phyloP scores from a whole-genome alignment of 257 asterid genomes.

The Petunia axillaris region DNA sequence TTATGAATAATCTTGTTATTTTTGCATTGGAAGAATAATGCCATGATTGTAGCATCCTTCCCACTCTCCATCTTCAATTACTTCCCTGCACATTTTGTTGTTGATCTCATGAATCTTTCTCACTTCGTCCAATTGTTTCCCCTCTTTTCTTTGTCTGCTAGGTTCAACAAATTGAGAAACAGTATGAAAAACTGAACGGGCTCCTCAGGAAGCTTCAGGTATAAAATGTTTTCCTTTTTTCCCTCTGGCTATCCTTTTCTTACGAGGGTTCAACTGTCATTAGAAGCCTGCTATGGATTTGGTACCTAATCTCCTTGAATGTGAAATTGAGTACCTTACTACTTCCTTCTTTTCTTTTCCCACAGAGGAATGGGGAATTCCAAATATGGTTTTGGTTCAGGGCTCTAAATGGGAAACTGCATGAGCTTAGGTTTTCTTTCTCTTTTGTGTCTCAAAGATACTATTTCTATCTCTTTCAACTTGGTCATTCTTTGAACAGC shows the following conservation, averaged over 20 bases:
- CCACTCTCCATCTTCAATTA: slow-evolving; percentile 5
- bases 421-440: not conserved
- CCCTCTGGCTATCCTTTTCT: slow-evolving; percentile 8
- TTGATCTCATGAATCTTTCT: slow-evolving; percentile 12
- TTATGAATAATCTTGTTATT: slow-evolving; percentile 28
- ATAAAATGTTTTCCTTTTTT: slow-evolving; percentile 21
- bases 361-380: not conserved
- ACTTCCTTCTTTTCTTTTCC: not conserved
- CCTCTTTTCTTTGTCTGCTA: slow-evolving; percentile 39
- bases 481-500: slow-evolving; percentile 6
- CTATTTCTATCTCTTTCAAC: not conserved
- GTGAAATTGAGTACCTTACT: not conserved
- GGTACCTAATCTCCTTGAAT: not conserved
- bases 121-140: slow-evolving; percentile 15
- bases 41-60: slow-evolving; percentile 22
- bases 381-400: slow-evolving; percentile 13
- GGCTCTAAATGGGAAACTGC: not conserved
- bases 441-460: not conserved
- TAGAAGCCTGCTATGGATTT: not conserved
- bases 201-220: slow-evolving; percentile 96
- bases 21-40: slow-evolving; percentile 3
- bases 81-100: not conserved
- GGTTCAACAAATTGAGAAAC: slow-evolving; percentile 94
- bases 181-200: slow-evolving; percentile 74
- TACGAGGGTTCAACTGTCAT: not conserved